Conservation (phyloP, 768 basidiomycete genomes). For the Leucosporidium scottii region DNA sequence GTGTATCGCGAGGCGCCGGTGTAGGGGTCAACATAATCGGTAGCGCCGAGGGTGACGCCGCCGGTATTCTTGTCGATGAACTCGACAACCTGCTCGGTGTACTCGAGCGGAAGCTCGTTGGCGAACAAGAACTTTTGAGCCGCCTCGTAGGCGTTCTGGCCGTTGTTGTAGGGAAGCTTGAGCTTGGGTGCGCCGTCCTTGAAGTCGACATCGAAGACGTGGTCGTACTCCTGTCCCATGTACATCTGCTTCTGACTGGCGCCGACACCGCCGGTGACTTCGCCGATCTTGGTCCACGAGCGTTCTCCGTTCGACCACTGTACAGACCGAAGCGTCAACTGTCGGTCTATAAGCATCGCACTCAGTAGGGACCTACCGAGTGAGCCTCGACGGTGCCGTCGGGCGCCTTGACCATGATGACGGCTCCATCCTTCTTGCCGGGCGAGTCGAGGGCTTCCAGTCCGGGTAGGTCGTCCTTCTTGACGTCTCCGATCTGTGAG, state of each 20-base stretch:
- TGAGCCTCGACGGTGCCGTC: slow-evolving; percentile 79
- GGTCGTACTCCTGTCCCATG: slow-evolving; percentile 91
- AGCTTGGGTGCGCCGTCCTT: slow-evolving; percentile 85
- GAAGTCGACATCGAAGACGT: slow-evolving; percentile 98
- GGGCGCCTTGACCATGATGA: slow-evolving; percentile 73
- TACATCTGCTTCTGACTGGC: slow-evolving; percentile 84
- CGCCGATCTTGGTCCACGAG: slow-evolving; percentile 88
- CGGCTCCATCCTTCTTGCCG: slow-evolving; percentile 92
- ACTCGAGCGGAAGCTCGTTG: slow-evolving; percentile 73
- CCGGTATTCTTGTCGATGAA: slow-evolving; percentile 90
- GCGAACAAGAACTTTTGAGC: slow-evolving; percentile 78
- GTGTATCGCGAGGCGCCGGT: slow-evolving; percentile 55
- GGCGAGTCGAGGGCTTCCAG: slow-evolving; percentile 67
- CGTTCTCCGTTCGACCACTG: slow-evolving; percentile 70
- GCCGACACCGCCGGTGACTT: slow-evolving; percentile 91
- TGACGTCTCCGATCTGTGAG: slow-evolving; percentile 85
- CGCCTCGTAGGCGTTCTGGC: slow-evolving; percentile 78
- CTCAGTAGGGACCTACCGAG: slow-evolving; percentile 53
- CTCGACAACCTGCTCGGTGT: slow-evolving; percentile 80
- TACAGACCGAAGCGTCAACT: not conserved
- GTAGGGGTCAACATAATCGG: slow-evolving; percentile 66
- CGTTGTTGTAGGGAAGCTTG: slow-evolving; percentile 86
- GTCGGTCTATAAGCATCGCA: not conserved
- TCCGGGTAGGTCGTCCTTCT: slow-evolving; percentile 81
- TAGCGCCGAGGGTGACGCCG: slow-evolving; percentile 58